phyloP scores from a whole-genome alignment of 495 filamentous ascomycete genomes.

The Parathielavia hyrcaniae region DNA sequence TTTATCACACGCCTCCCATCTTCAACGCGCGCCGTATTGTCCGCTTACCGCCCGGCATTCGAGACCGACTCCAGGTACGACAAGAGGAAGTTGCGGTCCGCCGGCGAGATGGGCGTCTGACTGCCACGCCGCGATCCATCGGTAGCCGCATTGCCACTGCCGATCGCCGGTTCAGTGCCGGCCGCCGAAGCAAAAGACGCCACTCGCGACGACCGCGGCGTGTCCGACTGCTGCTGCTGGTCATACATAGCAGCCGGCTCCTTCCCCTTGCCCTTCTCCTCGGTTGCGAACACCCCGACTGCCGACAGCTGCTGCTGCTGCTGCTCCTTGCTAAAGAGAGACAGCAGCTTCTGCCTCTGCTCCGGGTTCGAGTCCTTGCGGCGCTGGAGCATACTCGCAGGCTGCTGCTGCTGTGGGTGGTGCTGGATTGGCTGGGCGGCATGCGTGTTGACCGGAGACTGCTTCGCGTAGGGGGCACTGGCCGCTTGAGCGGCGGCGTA shows the following conservation, averaged over 20 bases:
- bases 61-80: slow-evolving; percentile 57
- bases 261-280: slow-evolving; percentile 43
- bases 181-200: slow-evolving; percentile 35
- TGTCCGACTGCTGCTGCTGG: slow-evolving; percentile 29
- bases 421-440: slow-evolving; percentile 17
- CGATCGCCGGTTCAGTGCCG: slow-evolving; percentile 8
- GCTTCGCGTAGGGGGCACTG: slow-evolving; percentile 21
- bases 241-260: slow-evolving; percentile 30
- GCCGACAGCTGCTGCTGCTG: slow-evolving; percentile 17
- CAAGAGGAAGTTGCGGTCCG: slow-evolving; percentile 70
- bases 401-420: slow-evolving; percentile 14
- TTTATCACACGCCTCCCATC: neutral
- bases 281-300: slow-evolving; percentile 29
- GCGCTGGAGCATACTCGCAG: slow-evolving; percentile 13
- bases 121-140: slow-evolving; percentile 39
- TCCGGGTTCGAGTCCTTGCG: slow-evolving; percentile 42
- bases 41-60: slow-evolving; percentile 16
- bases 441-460: slow-evolving; percentile 10
- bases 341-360: slow-evolving; percentile 63
- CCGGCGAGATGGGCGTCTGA: slow-evolving; percentile 54
- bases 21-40: neutral
- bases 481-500: slow-evolving; percentile 20
- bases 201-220: slow-evolving; percentile 38
- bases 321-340: slow-evolving; percentile 57
- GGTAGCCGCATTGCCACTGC: slow-evolving; percentile 24